Evolutionary conservation across 495 filamentous ascomycete genomes (phyloP).

Genomic region (Penicillium malachiteum): DNA sequence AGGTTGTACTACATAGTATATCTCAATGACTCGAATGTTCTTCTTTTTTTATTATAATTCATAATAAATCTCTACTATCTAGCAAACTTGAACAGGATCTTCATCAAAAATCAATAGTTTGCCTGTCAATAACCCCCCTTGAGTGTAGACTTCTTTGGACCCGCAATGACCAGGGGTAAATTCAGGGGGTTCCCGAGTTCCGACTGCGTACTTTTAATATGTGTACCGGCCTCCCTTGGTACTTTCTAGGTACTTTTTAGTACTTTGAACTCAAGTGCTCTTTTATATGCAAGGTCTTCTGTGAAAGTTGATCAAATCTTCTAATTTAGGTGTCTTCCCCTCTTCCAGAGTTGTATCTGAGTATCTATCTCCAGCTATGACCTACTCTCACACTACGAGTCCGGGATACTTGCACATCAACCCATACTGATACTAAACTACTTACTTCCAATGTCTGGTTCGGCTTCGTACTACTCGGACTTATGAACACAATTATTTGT

Average conservation of each 20-base stretch:
- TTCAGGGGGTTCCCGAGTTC: conserved; percentile 10
- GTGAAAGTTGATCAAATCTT: neutral
- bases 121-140: conserved; percentile 18
- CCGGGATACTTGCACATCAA: too few species aligned
- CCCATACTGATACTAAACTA: too few species aligned
- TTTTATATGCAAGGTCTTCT: neutral
- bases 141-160: conserved; percentile 16
- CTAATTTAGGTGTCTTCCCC: neutral
- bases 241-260: neutral
- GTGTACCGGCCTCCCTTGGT: neutral
- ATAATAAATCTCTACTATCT: neutral
- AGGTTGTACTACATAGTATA: too few species aligned
- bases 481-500: neutral
- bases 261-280: neutral
- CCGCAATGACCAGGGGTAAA: conserved; percentile 4
- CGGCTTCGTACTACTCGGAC: neutral
- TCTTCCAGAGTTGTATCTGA: neutral
- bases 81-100: conserved; percentile 18
- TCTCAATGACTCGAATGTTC: too few species aligned
- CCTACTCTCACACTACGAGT: too few species aligned
- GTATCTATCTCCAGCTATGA: too few species aligned
- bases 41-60: neutral
- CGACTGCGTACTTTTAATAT: neutral
- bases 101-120: conserved; percentile 21
- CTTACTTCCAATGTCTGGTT: too few species aligned